A percentile compares a stretch with the other conserved stretches of the same genome.
These are phyloP conservation scores for Candida tetrigidarum DNA, from an alignment of 1,139 yeast genomes.

Conservation along the genomic window DNA sequence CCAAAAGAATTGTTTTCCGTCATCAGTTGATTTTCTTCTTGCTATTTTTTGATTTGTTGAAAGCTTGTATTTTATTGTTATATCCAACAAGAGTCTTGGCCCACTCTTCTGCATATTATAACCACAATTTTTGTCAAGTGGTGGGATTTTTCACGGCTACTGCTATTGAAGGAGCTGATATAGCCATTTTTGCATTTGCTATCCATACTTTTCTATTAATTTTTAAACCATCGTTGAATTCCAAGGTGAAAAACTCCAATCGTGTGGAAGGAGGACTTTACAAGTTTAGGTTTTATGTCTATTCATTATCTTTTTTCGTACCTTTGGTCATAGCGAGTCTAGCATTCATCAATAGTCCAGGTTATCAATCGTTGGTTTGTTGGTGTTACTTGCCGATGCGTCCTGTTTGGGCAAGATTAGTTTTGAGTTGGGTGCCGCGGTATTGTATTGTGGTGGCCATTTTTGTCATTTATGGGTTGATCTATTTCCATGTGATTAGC, in stretches of 20 bases:
- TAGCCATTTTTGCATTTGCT: slow-evolving; percentile 84
- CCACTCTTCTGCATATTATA: slow-evolving; percentile 52
- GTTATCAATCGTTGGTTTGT: slow-evolving; percentile 66
- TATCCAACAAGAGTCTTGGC: slow-evolving; percentile 69
- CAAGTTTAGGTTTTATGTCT: slow-evolving; percentile 59
- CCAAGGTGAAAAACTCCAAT: slow-evolving; percentile 46
- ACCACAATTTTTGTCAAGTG: slow-evolving; percentile 63
- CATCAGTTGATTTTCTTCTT: slow-evolving; percentile 74
- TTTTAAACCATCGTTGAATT: slow-evolving; percentile 57
- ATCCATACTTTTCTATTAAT: slow-evolving; percentile 79
- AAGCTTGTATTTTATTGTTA: slow-evolving; percentile 69
- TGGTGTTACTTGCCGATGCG: slow-evolving; percentile 82
- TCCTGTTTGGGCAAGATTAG: slow-evolving; percentile 78
- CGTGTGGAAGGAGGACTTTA: slow-evolving; percentile 77
- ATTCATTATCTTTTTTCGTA: slow-evolving; percentile 58
- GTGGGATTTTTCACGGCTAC: slow-evolving; percentile 87
- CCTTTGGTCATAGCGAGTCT: slow-evolving; percentile 75
- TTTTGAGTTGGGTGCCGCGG: slow-evolving; percentile 83
- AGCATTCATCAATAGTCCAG: slow-evolving; percentile 61
- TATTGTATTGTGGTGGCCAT: slow-evolving; percentile 68
- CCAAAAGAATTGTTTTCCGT: slow-evolving; percentile 62
- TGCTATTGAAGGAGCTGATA: slow-evolving; percentile 86
- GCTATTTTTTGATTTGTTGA: slow-evolving; percentile 71
- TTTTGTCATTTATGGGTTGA: slow-evolving; percentile 65
- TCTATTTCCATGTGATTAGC: slow-evolving; percentile 72